Conservation (phyloP, 2,329 filamentous ascomycete species). For the Ustilaginoidea virens region DNA sequence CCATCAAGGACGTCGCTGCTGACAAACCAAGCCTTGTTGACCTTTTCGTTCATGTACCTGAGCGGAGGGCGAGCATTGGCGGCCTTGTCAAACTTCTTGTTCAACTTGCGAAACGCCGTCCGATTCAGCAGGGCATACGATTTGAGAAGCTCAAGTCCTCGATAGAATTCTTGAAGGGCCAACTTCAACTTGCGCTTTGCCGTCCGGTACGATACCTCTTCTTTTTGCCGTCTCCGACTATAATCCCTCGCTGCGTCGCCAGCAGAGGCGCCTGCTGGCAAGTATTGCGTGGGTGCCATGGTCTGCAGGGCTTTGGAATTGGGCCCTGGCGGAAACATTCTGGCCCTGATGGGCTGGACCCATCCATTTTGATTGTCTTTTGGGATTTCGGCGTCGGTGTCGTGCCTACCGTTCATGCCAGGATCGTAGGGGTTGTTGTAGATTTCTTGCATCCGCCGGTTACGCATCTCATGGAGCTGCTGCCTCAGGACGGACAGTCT, state of each 20-base stretch:
- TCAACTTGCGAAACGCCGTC: constrained; percentile 91
- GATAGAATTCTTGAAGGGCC: constrained; percentile 85
- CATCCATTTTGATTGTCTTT: constrained; percentile 20
- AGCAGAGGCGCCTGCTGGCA: constrained; percentile 13
- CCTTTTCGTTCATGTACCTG: constrained; percentile 80
- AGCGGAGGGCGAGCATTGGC: constrained; percentile 62
- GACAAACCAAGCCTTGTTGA: constrained; percentile 83
- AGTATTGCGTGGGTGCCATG: constrained; percentile 36
- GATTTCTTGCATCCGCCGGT: constrained; percentile 62
- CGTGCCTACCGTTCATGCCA: constrained; percentile 12
- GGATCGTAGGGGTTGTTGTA: constrained; percentile 24
- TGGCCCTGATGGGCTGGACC: constrained; percentile 38
- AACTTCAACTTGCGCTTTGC: constrained; percentile 87
- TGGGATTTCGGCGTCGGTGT: constrained; percentile 10
- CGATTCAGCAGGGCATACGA: constrained; percentile 81
- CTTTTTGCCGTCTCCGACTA: constrained; percentile 27
- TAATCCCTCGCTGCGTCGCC: constrained; percentile 30
- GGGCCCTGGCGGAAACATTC: constrained; percentile 38
- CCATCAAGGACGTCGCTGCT: constrained; percentile 72
- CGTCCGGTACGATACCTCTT: constrained; percentile 63
- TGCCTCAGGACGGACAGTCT: constrained; percentile 57
- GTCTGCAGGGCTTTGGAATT: constrained; percentile 44
- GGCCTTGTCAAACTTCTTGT: constrained; percentile 96
- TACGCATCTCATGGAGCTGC: constrained; percentile 87
- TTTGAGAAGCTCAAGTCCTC: constrained; percentile 80